phyloP scores from a whole-genome alignment of 73 alveolate genomes.

The Stentor coeruleus region DNA sequence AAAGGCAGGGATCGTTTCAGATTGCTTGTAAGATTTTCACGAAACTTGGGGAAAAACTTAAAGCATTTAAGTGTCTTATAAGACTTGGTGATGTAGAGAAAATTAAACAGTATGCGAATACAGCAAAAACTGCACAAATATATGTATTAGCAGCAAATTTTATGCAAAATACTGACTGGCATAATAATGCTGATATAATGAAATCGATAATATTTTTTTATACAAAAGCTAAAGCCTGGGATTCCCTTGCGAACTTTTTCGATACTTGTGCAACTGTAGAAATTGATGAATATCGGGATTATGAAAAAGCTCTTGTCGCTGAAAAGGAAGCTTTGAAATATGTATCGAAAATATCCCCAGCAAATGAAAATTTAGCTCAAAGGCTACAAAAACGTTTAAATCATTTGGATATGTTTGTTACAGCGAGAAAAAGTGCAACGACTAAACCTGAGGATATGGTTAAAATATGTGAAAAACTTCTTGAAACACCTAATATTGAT shows the following conservation, averaged over 20 bases:
- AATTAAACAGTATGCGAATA: conserved; percentile 89
- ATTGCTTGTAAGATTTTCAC: conserved; percentile 91
- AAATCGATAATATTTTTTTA: conserved; percentile 90
- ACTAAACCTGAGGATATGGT: conserved; percentile 78
- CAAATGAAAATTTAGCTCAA: conserved; percentile 64
- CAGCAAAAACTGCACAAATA: conserved; percentile 90
- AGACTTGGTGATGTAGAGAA: conserved; percentile 86
- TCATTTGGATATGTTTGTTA: conserved; percentile 72
- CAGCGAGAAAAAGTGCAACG: conserved; percentile 68
- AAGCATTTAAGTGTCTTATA: conserved; percentile 92
- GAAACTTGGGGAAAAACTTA: conserved; percentile 82
- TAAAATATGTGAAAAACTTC: conserved; percentile 66
- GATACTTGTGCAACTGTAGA: conserved; percentile 89
- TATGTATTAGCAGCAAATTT: conserved; percentile 92
- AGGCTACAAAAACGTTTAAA: conserved; percentile 68
- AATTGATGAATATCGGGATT: conserved; percentile 94
- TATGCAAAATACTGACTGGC: conserved; percentile 94
- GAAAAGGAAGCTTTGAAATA: conserved; percentile 91
- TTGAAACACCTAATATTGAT: conserved; percentile 76
- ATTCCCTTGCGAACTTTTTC: conserved; percentile 85
- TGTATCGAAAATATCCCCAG: conserved; percentile 65
- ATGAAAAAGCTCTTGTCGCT: conserved; percentile 94
- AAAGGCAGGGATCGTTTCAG: conserved; percentile 86
- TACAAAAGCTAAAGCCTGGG: conserved; percentile 94
- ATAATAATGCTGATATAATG: conserved; percentile 88